Percentiles rank a stretch among this genome's conserved stretches.
These are phyloP conservation scores for Tuctoria greenei DNA, from an alignment of 176 grass and related monocot species.

Conservation along the genomic window DNA sequence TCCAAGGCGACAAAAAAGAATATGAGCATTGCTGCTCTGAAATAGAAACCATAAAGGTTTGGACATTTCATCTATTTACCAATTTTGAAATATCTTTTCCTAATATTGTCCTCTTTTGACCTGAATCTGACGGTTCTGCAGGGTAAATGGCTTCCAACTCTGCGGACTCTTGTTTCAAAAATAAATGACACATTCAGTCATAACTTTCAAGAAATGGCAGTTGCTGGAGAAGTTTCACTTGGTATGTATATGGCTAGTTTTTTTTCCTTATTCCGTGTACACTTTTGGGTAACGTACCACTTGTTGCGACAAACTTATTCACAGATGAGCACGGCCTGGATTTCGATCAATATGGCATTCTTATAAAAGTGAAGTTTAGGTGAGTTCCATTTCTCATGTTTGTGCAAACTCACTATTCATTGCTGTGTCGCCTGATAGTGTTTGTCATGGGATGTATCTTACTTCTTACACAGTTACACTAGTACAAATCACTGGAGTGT, in stretches of 20 bases:
- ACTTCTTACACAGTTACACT: not conserved
- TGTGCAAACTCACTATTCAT: not conserved
- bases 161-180: constrained; percentile 74
- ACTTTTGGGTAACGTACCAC: not conserved
- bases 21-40: constrained; percentile 52
- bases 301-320: constrained; percentile 22
- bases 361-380: constrained; percentile 98
- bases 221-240: constrained; percentile 95
- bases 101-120: constrained; percentile 5
- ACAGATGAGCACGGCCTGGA: constrained; percentile 87
- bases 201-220: constrained; percentile 99
- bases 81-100: constrained; percentile 20
- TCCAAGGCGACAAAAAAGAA: constrained; percentile 59
- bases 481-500: not conserved
- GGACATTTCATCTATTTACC: not conserved
- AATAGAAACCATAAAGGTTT: constrained; percentile 80
- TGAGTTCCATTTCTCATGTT: constrained; percentile 44
- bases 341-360: constrained; percentile 85
- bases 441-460: not conserved
- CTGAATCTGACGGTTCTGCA: constrained; percentile 36
- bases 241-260: constrained; percentile 46
- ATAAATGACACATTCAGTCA: constrained; percentile 87
- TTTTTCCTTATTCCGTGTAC: constrained; percentile 14
- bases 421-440: not conserved
- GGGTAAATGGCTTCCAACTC: constrained; percentile 87